Evolutionary conservation across 306 rosid genomes (phyloP), one percentile per base, ranked within the genome.

Genomic region (Citrullus mucosospermus): DNA sequence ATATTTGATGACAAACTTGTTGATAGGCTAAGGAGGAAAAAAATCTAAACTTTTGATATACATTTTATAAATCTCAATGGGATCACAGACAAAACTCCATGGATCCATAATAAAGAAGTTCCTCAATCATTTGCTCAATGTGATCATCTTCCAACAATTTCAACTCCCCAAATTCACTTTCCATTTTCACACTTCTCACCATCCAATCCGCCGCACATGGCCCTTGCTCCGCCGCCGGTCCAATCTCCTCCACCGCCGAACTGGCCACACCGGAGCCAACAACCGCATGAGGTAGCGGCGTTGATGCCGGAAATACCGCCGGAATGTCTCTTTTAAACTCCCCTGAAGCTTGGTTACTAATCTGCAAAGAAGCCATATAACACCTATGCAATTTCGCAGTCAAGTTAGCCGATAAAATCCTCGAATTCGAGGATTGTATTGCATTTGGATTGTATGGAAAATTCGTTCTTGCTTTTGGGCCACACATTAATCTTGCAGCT

Each of bases 81-180:
- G 38, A 8, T 25, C 58, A 75, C 32, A 75, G 55, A 55, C 78
- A 53, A 14, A 75, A 38, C 50, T 75, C 78, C 59, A 75, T 55
- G 43, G 78, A 75, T 30, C 78, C 78, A 34, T 75, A 55, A 16
- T 75, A 55, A 75, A 55, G 62, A 55, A 75, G 57, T 50, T 75
- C 78, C 66, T 75, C 48, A 34, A 75, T 75, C 78, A 75, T 75
- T 20, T 75, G 78, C 53, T 75, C 78, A 32, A 75, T 75, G 25
- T 75, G 65, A 75, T 75, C 78, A 28, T 75, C 78, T 55, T 75
- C 78, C 59, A 75, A 36, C 30, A 59, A 6, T 20, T 51, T 75
- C 16, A 36, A 3, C 18, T 36, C 63, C 53, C 11, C 48, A 34
- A 12, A 28, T 14, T 25, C 60, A 14, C 6, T 73, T 32, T 73